These are phyloP conservation scores for Plasmodium coatneyi DNA, from an alignment of 169 alveolate species.

Conservation along the genomic window DNA sequence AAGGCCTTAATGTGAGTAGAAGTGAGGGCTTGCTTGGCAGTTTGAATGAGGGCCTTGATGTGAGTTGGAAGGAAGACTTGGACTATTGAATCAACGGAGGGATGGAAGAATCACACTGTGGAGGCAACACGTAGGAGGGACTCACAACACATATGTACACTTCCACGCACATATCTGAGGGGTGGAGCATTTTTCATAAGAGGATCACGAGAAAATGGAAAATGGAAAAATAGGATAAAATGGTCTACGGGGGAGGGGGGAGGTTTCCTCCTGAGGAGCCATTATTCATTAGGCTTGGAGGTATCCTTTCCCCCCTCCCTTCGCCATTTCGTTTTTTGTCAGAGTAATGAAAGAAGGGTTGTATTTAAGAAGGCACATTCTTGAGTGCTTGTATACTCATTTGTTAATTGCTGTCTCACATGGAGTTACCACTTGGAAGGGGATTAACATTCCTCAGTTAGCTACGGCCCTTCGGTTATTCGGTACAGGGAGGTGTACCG, in stretches of 20 bases:
- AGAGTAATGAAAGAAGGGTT: not conserved
- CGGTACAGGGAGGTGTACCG: not conserved
- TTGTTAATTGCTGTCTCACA: not conserved
- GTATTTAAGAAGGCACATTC: not conserved
- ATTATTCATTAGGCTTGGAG: not conserved
- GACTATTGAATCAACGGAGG: not conserved
- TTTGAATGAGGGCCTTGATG: not conserved
- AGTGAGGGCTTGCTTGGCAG: not conserved
- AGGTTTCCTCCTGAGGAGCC: not conserved
- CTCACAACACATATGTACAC: not conserved
- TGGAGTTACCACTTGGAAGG: not conserved
- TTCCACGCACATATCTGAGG: not conserved
- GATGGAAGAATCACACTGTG: not conserved
- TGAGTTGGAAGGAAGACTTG: not conserved
- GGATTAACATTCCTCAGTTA: not conserved
- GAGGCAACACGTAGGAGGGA: not conserved
- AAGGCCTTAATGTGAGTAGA: not conserved
- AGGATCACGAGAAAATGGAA: not conserved
- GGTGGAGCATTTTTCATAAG: not conserved
- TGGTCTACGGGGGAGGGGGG: not conserved
- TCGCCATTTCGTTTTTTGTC: not conserved
- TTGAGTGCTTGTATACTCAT: not conserved
- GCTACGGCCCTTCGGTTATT: not conserved
- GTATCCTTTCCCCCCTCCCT: not conserved
- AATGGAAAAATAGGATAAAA: not conserved